These are phyloP conservation scores for Echria macrotheca DNA, from an alignment of 495 filamentous ascomycete genomes.

Conservation along the genomic window DNA sequence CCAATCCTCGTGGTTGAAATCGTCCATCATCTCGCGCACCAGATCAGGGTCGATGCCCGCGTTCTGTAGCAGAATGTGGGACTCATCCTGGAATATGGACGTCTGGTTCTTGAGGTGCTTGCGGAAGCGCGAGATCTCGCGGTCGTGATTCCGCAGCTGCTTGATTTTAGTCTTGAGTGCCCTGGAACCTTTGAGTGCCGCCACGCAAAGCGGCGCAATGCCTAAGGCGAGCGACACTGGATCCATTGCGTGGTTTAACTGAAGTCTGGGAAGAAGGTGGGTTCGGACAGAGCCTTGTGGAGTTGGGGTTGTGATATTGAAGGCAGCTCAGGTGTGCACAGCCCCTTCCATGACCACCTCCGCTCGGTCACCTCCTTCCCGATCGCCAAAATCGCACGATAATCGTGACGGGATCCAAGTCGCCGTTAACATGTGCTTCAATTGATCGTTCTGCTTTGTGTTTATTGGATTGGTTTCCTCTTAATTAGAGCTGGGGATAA, in stretches of 20 bases:
- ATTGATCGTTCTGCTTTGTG: too few relatives aligned
- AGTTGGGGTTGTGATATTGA: not conserved
- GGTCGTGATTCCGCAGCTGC: not conserved
- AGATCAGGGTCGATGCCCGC: not conserved
- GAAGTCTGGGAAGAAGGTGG: not conserved
- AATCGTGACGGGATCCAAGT: too few relatives aligned
- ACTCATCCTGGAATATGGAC: not conserved
- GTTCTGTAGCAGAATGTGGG: not conserved
- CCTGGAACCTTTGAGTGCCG: not conserved
- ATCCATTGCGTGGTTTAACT: not conserved
- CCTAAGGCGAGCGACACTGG: not conserved
- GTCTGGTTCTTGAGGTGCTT: not conserved
- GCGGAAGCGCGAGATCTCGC: constrained; percentile 1
- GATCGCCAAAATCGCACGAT: too few relatives aligned
- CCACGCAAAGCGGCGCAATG: not conserved
- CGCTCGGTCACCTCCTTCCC: too few relatives aligned
- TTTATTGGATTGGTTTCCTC: too few relatives aligned
- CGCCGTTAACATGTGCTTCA: too few relatives aligned
- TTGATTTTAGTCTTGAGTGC: not conserved
- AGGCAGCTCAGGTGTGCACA: not conserved
- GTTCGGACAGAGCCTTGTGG: not conserved
- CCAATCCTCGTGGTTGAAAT: constrained; percentile 2
- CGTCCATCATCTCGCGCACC: not conserved
- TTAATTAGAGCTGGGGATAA: too few relatives aligned
- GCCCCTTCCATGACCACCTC: too few relatives aligned